Evolutionary conservation across 139 green algal species (phyloP).

Genomic region (Ostreobium quekettii): DNA sequence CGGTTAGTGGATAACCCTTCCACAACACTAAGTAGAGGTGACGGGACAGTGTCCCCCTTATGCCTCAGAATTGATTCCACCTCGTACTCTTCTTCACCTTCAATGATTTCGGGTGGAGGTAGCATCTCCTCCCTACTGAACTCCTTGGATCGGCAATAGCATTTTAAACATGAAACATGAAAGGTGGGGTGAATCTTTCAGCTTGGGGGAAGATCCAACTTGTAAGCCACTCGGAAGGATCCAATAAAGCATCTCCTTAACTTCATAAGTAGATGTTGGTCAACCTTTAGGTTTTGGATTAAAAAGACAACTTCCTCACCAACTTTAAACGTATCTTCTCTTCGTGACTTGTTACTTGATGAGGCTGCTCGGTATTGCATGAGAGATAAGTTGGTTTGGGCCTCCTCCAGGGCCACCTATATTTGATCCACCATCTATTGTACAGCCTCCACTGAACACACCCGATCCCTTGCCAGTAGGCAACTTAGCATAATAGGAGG

Average conservation of each 20-base stretch:
- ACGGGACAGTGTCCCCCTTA: no score
- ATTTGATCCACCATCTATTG: neutral
- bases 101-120: no score
- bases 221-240: neutral
- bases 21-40: no score
- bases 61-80: no score
- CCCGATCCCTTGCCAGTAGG: no score
- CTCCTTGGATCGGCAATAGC: neutral
- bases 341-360: slow-evolving; percentile 4
- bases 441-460: no score
- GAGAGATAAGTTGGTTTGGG: no score
- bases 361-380: slow-evolving; percentile 17
- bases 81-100: no score
- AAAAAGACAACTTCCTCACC: slow-evolving; percentile 18
- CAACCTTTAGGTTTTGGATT: slow-evolving; percentile 9
- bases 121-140: no score
- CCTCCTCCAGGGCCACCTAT: neutral
- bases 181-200: no score
- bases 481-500: no score
- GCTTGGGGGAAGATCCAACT: neutral
- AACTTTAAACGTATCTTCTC: slow-evolving; percentile 2
- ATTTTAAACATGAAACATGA: slow-evolving; percentile 8
- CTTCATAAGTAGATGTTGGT: neutral
- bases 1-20: no score
- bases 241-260: neutral